Conservation (phyloP, 805 yeast species). For the Kodamaea kaohsiungensis region DNA sequence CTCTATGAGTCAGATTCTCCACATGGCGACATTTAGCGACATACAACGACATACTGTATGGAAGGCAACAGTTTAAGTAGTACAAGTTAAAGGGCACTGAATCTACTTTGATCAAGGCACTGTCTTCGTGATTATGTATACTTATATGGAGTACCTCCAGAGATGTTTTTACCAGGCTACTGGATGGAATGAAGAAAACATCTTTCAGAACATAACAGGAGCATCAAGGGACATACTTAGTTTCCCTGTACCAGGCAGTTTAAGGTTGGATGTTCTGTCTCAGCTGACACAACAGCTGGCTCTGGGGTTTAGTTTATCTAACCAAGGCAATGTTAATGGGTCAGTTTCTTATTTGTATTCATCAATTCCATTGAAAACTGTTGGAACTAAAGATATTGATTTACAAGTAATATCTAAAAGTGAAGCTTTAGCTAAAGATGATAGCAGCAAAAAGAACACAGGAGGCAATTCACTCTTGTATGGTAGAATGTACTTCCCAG, state of each 20-base stretch:
- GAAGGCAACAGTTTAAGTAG: neutral
- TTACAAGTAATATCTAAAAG: constrained; percentile 49
- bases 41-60: neutral
- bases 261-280: constrained; percentile 65
- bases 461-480: constrained; percentile 51
- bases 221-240: constrained; percentile 70
- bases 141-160: constrained; percentile 85
- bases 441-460: constrained; percentile 12
- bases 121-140: constrained; percentile 50
- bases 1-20: constrained; percentile 4
- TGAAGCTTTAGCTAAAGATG: constrained; percentile 38
- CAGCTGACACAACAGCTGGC: constrained; percentile 70
- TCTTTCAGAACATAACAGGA: constrained; percentile 73
- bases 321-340: constrained; percentile 68
- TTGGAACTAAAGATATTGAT: constrained; percentile 52
- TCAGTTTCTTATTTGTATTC: constrained; percentile 81
- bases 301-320: constrained; percentile 69
- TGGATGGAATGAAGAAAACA: constrained; percentile 77
- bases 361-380: constrained; percentile 56
- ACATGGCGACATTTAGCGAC: neutral
- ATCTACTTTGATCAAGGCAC: neutral
- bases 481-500: constrained; percentile 89
- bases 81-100: neutral
- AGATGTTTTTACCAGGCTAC: constrained; percentile 68
- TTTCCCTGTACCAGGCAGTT: constrained; percentile 70